A percentile compares a stretch with the other conserved stretches of the same genome.
These are phyloP conservation scores for Aurifilum marmelostoma DNA, from an alignment of 2,329 filamentous ascomycete genomes.

Conservation along the genomic window DNA sequence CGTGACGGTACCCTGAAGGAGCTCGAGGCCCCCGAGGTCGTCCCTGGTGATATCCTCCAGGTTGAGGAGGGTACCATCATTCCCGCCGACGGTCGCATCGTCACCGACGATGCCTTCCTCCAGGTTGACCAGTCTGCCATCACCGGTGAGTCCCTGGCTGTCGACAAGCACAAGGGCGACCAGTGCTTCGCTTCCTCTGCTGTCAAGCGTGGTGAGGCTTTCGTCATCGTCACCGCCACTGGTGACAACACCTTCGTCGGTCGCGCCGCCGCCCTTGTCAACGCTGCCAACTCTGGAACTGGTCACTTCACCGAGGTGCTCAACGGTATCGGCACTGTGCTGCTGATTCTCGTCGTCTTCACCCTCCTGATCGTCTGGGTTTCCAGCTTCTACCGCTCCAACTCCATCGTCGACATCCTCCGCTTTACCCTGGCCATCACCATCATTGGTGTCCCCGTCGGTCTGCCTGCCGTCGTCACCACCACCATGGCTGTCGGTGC, in stretches of 20 bases:
- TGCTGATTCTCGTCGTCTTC: slow-evolving; percentile 78
- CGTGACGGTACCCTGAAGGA: slow-evolving; percentile 79
- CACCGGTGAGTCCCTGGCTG: slow-evolving; percentile 88
- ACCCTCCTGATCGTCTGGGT: slow-evolving; percentile 85
- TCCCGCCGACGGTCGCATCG: slow-evolving; percentile 83
- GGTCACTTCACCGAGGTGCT: slow-evolving; percentile 93
- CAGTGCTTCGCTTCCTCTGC: slow-evolving; percentile 83
- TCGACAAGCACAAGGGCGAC: slow-evolving; percentile 84
- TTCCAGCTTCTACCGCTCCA: slow-evolving; percentile 85
- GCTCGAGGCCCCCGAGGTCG: slow-evolving; percentile 80
- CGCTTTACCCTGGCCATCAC: slow-evolving; percentile 87
- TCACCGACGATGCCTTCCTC: slow-evolving; percentile 81
- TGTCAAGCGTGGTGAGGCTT: slow-evolving; percentile 88
- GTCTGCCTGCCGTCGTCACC: slow-evolving; percentile 90
- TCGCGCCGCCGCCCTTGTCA: slow-evolving; percentile 84
- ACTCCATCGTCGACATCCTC: slow-evolving; percentile 76
- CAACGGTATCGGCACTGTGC: slow-evolving; percentile 80
- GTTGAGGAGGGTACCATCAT: slow-evolving; percentile 93
- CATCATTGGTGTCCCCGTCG: slow-evolving; percentile 89
- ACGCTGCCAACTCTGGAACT: slow-evolving; percentile 70
- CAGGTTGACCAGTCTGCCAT: slow-evolving; percentile 93
- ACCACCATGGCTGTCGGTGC: slow-evolving; percentile 95
- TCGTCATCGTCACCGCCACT: slow-evolving; percentile 79
- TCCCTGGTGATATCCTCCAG: slow-evolving; percentile 87
- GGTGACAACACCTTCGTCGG: slow-evolving; percentile 92